A percentile compares a stretch with the other conserved stretches of the same genome.
phyloP scores from a whole-genome alignment of 2,329 filamentous ascomycete species.

The Cadophora luteo-olivacea region DNA sequence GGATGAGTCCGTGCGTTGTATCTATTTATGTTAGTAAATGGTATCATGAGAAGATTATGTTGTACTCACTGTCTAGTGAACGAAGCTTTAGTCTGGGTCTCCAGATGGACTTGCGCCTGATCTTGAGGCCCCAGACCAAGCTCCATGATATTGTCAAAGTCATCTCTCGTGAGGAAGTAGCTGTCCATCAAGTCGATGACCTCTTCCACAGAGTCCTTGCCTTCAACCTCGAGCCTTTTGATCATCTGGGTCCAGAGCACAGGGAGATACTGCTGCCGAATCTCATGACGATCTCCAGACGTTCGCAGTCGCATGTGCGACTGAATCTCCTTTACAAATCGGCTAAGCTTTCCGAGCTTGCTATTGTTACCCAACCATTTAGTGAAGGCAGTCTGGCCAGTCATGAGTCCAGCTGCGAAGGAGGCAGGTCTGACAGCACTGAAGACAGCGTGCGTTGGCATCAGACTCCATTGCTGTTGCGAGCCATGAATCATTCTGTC shows the following conservation, averaged over 20 bases:
- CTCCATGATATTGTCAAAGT: conserved; percentile 92
- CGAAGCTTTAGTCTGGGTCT: conserved; percentile 82
- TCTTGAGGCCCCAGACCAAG: conserved; percentile 87
- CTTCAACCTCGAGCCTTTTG: conserved; percentile 75
- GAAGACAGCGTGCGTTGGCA: conserved; percentile 95
- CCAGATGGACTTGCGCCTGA: conserved; percentile 77
- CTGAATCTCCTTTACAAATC: conserved; percentile 91
- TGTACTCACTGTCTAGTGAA: conserved; percentile 84
- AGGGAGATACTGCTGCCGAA: conserved; percentile 93
- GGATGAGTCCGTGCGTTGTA: conserved; percentile 90
- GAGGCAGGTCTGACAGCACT: conserved; percentile 92
- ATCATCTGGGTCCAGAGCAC: conserved; percentile 84
- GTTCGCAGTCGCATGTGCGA: conserved; percentile 93
- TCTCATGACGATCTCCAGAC: conserved; percentile 90
- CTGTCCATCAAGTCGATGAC: conserved; percentile 97
- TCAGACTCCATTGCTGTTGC: conserved; percentile 97
- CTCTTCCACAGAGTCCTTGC: conserved; percentile 80
- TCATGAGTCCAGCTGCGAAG: conserved; percentile 80
- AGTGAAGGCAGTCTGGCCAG: conserved; percentile 77
- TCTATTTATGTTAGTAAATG: conserved; percentile 50
- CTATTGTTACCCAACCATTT: conserved; percentile 96
- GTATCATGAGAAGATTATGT: background rate
- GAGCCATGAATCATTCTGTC: conserved; percentile 98
- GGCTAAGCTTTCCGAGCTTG: conserved; percentile 77
- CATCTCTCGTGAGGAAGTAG: conserved; percentile 93